Evolutionary conservation across 805 yeast species (phyloP).

Genomic region (Blastobotrys mokoenaii): DNA sequence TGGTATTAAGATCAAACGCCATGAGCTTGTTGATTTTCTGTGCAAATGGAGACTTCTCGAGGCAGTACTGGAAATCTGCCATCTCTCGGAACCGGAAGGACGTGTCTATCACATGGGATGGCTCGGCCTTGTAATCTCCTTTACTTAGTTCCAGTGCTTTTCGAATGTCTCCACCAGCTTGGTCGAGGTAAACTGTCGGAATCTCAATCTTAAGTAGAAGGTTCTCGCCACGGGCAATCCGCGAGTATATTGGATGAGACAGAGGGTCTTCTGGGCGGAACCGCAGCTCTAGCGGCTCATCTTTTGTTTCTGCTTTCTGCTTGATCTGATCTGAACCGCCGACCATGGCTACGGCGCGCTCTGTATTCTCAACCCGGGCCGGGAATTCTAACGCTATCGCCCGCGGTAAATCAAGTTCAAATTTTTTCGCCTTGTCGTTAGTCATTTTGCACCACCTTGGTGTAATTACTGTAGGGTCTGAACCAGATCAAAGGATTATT

Average conservation of each 20-base stretch:
- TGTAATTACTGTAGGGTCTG: too few species aligned
- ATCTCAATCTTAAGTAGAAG: conserved; percentile 28
- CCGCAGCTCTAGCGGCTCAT: conserved; percentile 28
- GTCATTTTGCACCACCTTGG: neutral
- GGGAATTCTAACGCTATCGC: conserved; percentile 76
- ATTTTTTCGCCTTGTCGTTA: conserved; percentile 37
- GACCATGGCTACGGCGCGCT: conserved; percentile 36
- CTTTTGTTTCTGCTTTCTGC: conserved; percentile 27
- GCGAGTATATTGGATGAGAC: conserved; percentile 42
- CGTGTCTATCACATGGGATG: conserved; percentile 59
- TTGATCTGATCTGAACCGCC: conserved; percentile 41
- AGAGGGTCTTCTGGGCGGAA: conserved; percentile 30
- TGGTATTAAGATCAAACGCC: conserved; percentile 34
- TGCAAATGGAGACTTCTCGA: conserved; percentile 48
- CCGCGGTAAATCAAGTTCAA: conserved; percentile 64
- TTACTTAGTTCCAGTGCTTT: conserved; percentile 61
- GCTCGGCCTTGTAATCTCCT: conserved; percentile 39
- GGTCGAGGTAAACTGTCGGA: conserved; percentile 22
- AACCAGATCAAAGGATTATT: neutral
- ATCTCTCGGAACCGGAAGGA: conserved; percentile 74
- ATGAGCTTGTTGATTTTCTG: conserved; percentile 34
- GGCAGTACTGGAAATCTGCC: conserved; percentile 76
- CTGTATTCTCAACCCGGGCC: conserved; percentile 44
- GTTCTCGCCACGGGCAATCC: conserved; percentile 20
- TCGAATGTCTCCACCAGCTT: conserved; percentile 35